A percentile compares a stretch with the other conserved stretches of the same genome.
Evolutionary conservation across 2,329 filamentous ascomycete genomes (phyloP).

Genomic region (Diaporthe caulivora): DNA sequence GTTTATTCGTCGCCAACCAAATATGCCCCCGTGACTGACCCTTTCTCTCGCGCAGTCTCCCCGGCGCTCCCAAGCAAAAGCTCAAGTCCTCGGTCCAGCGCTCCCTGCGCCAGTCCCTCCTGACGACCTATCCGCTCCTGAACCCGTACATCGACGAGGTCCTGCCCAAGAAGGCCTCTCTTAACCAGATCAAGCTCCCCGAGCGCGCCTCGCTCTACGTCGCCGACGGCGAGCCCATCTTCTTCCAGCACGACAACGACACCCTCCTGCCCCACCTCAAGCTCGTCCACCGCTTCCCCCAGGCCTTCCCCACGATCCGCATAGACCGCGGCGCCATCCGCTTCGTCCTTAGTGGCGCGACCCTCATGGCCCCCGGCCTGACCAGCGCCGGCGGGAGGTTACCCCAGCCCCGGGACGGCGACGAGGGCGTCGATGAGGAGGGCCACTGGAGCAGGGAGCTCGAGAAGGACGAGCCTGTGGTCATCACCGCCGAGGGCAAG

Average conservation of each 20-base stretch:
- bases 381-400: constrained; percentile 86
- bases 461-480: constrained; percentile 84
- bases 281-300: constrained; percentile 90
- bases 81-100: constrained; percentile 97
- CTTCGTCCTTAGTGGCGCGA: constrained; percentile 93
- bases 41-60: constrained; percentile 67
- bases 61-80: constrained; percentile 87
- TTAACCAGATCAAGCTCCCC: constrained; percentile 92
- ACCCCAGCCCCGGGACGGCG: constrained; percentile 65
- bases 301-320: constrained; percentile 84
- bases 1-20: constrained; percentile 45
- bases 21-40: constrained; percentile 40
- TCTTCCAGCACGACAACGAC: constrained; percentile 86
- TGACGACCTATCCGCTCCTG: constrained; percentile 87
- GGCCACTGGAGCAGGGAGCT: constrained; percentile 76
- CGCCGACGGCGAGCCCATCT: constrained; percentile 81
- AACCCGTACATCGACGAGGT: constrained; percentile 92
- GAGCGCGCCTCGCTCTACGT: constrained; percentile 92
- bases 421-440: constrained; percentile 62
- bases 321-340: constrained; percentile 97
- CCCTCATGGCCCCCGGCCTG: constrained; percentile 95
- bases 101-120: constrained; percentile 82
- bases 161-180: constrained; percentile 92
- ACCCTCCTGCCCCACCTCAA: constrained; percentile 86
- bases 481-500: constrained; percentile 94